phyloP scores from a whole-genome alignment of 164 flowering plant species.

The Piper longum region DNA sequence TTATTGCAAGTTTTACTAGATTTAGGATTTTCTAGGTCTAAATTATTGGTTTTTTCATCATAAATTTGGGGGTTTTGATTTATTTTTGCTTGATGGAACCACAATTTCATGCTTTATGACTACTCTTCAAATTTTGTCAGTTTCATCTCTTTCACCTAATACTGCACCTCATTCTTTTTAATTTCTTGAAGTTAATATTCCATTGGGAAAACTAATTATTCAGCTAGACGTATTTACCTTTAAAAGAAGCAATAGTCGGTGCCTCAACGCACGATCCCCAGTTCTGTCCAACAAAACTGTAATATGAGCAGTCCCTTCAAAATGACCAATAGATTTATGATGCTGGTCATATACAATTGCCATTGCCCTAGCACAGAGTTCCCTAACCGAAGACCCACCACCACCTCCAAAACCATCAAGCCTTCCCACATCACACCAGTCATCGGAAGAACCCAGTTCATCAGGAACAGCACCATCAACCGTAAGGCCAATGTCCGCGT shows the following conservation, averaged over 20 bases:
- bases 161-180: too few species aligned
- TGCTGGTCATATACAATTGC: slow-evolving; percentile 96
- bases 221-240: slow-evolving; percentile 40
- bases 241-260: slow-evolving; percentile 71
- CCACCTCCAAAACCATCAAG: slow-evolving; percentile 99
- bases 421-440: slow-evolving; percentile 99
- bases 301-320: slow-evolving; percentile 94
- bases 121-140: too few species aligned
- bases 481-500: slow-evolving; percentile 91
- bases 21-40: too few species aligned
- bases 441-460: slow-evolving; percentile 91
- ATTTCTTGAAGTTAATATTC: too few species aligned
- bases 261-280: slow-evolving; percentile 88
- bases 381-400: slow-evolving; percentile 91
- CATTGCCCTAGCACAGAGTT: slow-evolving; percentile 99
- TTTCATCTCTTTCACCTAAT: too few species aligned
- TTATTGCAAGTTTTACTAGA: too few species aligned
- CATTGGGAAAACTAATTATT: background rate
- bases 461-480: slow-evolving; percentile 96
- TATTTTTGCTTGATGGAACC: too few species aligned
- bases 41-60: too few species aligned
- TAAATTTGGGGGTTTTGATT: too few species aligned
- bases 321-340: slow-evolving; percentile 60
- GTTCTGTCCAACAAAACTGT: slow-evolving; percentile 92
- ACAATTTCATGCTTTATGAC: too few species aligned